Percentiles rank a stretch among this genome's conserved stretches.
These are phyloP conservation scores for Suillus subalutaceus DNA, from an alignment of 768 basidiomycete genomes.

Conservation along the genomic window DNA sequence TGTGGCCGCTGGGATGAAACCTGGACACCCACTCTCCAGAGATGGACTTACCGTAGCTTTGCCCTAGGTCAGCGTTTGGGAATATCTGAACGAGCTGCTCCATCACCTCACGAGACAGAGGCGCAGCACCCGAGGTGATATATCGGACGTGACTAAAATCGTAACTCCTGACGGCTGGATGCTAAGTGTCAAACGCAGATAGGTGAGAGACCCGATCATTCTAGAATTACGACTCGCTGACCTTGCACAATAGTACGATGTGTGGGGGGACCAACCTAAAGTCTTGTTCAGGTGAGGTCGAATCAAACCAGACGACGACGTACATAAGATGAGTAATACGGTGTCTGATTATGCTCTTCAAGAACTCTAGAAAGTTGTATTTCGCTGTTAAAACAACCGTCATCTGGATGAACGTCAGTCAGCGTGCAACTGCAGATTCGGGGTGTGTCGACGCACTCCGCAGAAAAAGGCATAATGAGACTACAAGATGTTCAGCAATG, in stretches of 20 bases:
- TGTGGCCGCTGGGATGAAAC: slow-evolving; percentile 19
- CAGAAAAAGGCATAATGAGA: slow-evolving; percentile 59
- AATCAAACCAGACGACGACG: neutral
- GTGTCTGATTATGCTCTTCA: slow-evolving; percentile 49
- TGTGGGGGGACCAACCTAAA: slow-evolving; percentile 49
- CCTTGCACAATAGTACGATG: slow-evolving; percentile 54
- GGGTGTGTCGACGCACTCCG: slow-evolving; percentile 44
- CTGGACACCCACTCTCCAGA: neutral
- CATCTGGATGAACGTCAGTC: slow-evolving; percentile 42
- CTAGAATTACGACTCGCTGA: slow-evolving; percentile 14
- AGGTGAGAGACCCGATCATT: neutral
- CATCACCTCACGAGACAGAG: slow-evolving; percentile 55
- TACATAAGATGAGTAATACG: slow-evolving; percentile 48
- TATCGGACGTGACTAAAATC: slow-evolving; percentile 43
- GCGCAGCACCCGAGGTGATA: slow-evolving; percentile 56
- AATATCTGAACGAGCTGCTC: slow-evolving; percentile 46
- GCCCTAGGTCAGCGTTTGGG: slow-evolving; percentile 57
- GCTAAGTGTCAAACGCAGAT: slow-evolving; percentile 23
- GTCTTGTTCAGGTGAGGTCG: neutral
- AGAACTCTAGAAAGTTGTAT: slow-evolving; percentile 47
- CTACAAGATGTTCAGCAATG: slow-evolving; percentile 39
- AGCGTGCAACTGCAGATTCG: neutral
- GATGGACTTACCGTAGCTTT: slow-evolving; percentile 54
- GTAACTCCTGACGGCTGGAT: slow-evolving; percentile 43
- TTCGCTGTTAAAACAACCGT: slow-evolving; percentile 49